Base-by-base conservation (phyloP, 306 rosid species). In the Dalbergia cultrata region DNA sequence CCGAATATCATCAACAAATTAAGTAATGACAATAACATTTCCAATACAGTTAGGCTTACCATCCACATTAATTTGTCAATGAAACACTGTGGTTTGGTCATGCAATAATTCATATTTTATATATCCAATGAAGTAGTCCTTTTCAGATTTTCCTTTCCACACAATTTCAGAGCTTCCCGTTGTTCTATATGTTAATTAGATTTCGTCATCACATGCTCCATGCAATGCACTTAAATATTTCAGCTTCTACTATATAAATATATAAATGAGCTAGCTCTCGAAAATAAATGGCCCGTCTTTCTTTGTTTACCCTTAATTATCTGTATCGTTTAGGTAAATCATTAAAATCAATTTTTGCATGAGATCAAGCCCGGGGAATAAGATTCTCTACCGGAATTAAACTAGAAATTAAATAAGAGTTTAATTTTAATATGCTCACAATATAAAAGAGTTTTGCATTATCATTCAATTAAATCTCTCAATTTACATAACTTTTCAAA, bases 141-240 rank as follows among this genome's bases (percentile, higher is more conserved):
- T 75, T 82, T 82, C 85, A 31, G 13, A 9, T 16, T 47, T 35
- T 18, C 54, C 54, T 47, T 72, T 80, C 16, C 67, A 68, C 52
- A n/a, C 56, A 50, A 5, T 50, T 13, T 74, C 52, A 43, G 54
- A 74, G 59, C 37, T 47, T 33, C 49, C 49, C 65, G 67, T 75
- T 35, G 56, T 65, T 73, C 18, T 18, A 37, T 37, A 9, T 19
- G 66, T 66, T 66, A 13, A 77, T 53, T 53, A 67, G 6, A 67
- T 74, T 74, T 81, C 34, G 45, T 22, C 69, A 65, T 81, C 80
- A 74, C 70, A 81, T 74, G 80, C n/a, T 69, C 16, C 64, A 52
- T 74, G 76, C 64, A 34, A 35, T 34, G 70, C 47, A 74, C 80
- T 67, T 81, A 18, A 53, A 18, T 34, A 33, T 60, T 72, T 72